phyloP scores from a whole-genome alignment of 2,329 filamentous ascomycete genomes.

The Ophiostoma himal-ulmi region DNA sequence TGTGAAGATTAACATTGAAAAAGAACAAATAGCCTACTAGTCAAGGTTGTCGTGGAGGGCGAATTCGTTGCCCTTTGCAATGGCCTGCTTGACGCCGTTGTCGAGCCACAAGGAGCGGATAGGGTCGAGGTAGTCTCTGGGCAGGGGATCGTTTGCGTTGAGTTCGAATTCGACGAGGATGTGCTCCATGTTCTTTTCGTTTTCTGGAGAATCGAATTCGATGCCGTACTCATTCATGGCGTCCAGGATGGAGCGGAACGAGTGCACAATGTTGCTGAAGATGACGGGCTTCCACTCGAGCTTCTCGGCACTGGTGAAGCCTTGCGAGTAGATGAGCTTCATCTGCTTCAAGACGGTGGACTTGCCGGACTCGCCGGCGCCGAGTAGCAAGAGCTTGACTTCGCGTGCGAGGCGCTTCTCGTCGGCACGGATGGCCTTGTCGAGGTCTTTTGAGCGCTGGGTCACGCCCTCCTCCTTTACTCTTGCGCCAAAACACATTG shows the following conservation, averaged over 20 bases:
- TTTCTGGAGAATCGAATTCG: constrained; percentile 69
- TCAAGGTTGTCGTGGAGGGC: constrained; percentile 90
- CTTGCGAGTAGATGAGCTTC: constrained; percentile 92
- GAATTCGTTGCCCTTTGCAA: constrained; percentile 91
- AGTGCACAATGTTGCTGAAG: constrained; percentile 89
- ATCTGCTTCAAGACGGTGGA: constrained; percentile 98
- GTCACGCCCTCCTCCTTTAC: constrained; percentile 46
- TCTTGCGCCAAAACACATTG: constrained; percentile 61
- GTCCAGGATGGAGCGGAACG: constrained; percentile 82
- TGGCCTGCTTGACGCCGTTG: constrained; percentile 75
- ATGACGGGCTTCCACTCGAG: constrained; percentile 93
- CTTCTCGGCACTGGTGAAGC: constrained; percentile 83
- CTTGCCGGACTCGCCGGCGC: constrained; percentile 91
- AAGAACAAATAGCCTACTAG: constrained; percentile 49
- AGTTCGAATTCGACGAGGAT: constrained; percentile 78
- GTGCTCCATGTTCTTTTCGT: constrained; percentile 73
- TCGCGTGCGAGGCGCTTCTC: constrained; percentile 81
- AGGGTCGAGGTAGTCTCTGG: constrained; percentile 68
- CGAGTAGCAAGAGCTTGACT: constrained; percentile 83
- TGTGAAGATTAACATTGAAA: background rate
- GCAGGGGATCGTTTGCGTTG: constrained; percentile 72
- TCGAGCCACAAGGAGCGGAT: constrained; percentile 83
- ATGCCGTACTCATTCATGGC: constrained; percentile 84
- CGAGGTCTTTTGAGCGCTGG: constrained; percentile 68
- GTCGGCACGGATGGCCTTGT: constrained; percentile 77